Base-by-base conservation (phyloP, 768 basidiomycete species). In the Agaricus subrufescens region DNA sequence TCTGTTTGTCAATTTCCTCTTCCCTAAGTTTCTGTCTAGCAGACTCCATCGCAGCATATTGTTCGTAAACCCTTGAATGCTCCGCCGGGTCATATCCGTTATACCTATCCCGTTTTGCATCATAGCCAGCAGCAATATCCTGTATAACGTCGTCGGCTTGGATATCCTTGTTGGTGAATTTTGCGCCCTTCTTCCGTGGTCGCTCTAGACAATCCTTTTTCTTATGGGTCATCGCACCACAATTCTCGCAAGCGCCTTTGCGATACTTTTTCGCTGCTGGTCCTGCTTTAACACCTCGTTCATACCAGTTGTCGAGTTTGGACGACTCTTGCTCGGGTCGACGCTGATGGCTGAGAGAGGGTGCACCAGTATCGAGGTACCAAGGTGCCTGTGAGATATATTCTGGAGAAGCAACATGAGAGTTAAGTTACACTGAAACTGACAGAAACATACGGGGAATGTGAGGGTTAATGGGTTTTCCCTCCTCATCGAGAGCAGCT, bases 371-470 rank as follows among this genome's bases (percentile, higher is more conserved):
- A 71, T 98, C 92, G 62, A 96, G 83, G 71, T 98, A 99, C 97
- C 97, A 99, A 56, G 97, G 97, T 7, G 94, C 96, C 71, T 96
- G 93, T 6, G 96, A 93, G 68, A 99, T 99, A 69, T 98, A 99
- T 74, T 98, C 93, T 94, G 58, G 40, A 39, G 40, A 39, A 34
- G 46, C 15, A 56, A 49, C 38, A 29, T 55, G 5, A 47, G 29
- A 50, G 38, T 39, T 19, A 27, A 54, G 27, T 57, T 49, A 31
- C 45, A 11, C 25, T 50, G 11, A 4, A 40, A n/a, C 50, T 15
- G 45, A 10, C 4, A 25, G 15, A 27, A 9, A 77, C 90, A 59
- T 62, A 94, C 94, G 93, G 67, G 97, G 97, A 74, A 99, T 98
- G 71, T 99, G 97, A 34, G 97, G 97, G 66, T 98, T 99, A 74